Evolutionary conservation across 1,284 basidiomycete species (phyloP), one percentile per base, ranked within the genome.

Genomic region (Cutaneotrichosporon daszewskae): DNA sequence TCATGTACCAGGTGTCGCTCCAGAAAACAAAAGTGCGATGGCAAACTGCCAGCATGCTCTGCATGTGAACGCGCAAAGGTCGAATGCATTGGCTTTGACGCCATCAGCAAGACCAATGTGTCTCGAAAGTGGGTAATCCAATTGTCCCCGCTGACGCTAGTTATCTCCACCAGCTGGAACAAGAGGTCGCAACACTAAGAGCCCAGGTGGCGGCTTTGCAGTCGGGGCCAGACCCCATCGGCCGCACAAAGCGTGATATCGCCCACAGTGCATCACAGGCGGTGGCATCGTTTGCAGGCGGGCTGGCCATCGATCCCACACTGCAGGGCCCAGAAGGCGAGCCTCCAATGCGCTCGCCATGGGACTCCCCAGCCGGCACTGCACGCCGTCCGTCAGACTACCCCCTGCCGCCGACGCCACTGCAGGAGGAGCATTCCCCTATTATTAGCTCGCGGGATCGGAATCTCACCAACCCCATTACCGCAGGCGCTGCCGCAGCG

Each of bases 31-130:
- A 67, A 72, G 56, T 73, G 71, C 48, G 71, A 73, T 54, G 71
- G 71, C 5, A 71, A 72, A 44, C 55, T 73, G 10, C 71, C 71
- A 6, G 70, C 70, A 11, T 73, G 71, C 54, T 59, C 54, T 28
- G 64, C 63, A 31, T 68, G 66, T 31, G 58, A 67, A 29, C 52
- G 69, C 31, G 71, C 71, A 27, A 70, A 71, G 37, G 71, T 73
- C n/a, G 71, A 73, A 43, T 73, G 71, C 55, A 68, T 73, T 17
- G 71, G 71, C 12, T 72, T 73, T 51, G 71, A 73, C 42, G 71
- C 71, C 5, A 71, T 73, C 27, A 65, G 61, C 26, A 73, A 73
- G 54, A 69, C 69, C n/a, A 73, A 73, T 45, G 64, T 73, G 8
- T 71, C 69, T 2, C 49, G 71, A 57, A 73, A 71, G 71, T 72